These are phyloP conservation scores for Agrocybe pediades DNA, from an alignment of 768 basidiomycete genomes.

Conservation along the genomic window DNA sequence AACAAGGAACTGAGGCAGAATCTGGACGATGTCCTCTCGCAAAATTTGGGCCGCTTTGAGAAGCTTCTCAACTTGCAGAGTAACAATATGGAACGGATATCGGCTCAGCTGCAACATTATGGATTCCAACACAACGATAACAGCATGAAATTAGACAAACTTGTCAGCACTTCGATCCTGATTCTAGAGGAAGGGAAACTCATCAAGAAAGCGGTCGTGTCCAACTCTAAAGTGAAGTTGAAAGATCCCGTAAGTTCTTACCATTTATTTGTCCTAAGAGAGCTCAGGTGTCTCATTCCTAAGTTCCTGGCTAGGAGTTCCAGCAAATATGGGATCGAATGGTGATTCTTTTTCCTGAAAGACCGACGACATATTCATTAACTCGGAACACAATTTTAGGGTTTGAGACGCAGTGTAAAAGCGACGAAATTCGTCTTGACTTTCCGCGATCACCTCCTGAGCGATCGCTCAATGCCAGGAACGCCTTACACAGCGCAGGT, in stretches of 20 bases:
- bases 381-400: too few species aligned
- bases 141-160: constrained; percentile 7
- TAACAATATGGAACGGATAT: constrained; percentile 13
- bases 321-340: constrained; percentile 9
- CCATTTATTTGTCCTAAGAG: neutral
- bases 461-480: constrained; percentile 8
- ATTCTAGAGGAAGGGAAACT: constrained; percentile 14
- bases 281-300: neutral
- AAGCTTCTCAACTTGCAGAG: constrained; percentile 10
- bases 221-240: constrained; percentile 1
- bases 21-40: constrained; percentile 6
- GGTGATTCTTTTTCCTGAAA: neutral
- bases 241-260: constrained; percentile 13
- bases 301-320: neutral
- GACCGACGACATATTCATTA: neutral
- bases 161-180: constrained; percentile 7
- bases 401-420: constrained; percentile 41
- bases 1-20: constrained; percentile 1
- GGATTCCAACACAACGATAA: constrained; percentile 1
- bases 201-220: constrained; percentile 8
- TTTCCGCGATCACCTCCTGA: constrained; percentile 35
- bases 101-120: constrained; percentile 4
- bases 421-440: constrained; percentile 38
- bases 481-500: neutral
- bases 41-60: constrained; percentile 9